phyloP scores from a whole-genome alignment of 192 early-diverging fungal species.

The Coemansia sp. region DNA sequence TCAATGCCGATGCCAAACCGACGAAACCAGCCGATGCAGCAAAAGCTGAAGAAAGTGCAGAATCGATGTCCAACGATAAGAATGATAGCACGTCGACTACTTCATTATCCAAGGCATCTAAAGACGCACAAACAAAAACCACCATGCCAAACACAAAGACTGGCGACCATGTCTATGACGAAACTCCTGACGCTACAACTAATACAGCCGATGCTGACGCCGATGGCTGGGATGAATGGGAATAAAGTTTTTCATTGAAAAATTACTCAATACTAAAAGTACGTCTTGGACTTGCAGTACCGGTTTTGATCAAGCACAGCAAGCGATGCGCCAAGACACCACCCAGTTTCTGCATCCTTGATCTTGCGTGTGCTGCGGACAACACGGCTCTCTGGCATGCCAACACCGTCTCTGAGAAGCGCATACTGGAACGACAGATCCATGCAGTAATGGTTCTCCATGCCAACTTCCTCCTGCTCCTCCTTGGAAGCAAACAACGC shows the following conservation, averaged over 20 bases:
- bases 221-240: constrained; percentile 51
- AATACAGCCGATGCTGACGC: constrained; percentile 15
- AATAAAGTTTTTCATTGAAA: constrained; percentile 12
- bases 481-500: constrained; percentile 56
- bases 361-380: constrained; percentile 91
- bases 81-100: too few species aligned
- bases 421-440: constrained; percentile 87
- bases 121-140: too few species aligned
- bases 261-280: background rate
- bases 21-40: too few species aligned
- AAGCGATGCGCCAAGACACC: constrained; percentile 93
- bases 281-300: constrained; percentile 30
- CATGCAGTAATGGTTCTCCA: constrained; percentile 78
- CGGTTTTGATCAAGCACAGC: constrained; percentile 65
- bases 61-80: too few species aligned
- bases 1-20: background rate
- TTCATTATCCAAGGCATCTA: too few species aligned
- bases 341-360: constrained; percentile 88
- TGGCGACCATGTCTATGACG: constrained; percentile 1
- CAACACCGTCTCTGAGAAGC: constrained; percentile 81
- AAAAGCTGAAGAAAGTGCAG: too few species aligned
- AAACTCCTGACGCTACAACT: background rate
- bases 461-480: constrained; percentile 50
- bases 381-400: constrained; percentile 63
- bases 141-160: background rate